phyloP scores from a whole-genome alignment of 148 eudicot species.

The Chenopodium album region DNA sequence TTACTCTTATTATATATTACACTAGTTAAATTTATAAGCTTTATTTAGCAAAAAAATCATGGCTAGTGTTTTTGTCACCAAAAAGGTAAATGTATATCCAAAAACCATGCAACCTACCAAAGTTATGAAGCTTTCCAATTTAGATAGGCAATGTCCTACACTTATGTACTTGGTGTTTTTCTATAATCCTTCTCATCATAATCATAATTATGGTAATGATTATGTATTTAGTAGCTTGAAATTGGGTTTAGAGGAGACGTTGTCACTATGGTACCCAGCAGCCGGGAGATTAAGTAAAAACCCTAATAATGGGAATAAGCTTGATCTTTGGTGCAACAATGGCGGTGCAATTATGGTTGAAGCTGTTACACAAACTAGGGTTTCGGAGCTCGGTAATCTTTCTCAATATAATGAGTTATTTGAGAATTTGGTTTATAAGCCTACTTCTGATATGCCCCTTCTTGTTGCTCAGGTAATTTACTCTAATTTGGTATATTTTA shows the following conservation, averaged over 20 bases:
- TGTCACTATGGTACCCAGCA: constrained; percentile 31
- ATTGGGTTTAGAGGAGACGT: constrained; percentile 27
- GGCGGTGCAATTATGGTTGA: constrained; percentile 37
- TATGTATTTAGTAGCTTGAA: constrained; percentile 25
- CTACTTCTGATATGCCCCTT: constrained; percentile 32
- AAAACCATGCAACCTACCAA: constrained; percentile 32
- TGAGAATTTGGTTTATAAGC: constrained; percentile 39
- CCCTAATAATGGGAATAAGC: constrained; percentile 38
- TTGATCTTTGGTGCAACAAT: constrained; percentile 40
- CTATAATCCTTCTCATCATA: constrained; percentile 22
- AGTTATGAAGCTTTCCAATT: constrained; percentile 33
- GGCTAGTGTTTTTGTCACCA: constrained; percentile 35
- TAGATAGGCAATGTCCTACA: constrained; percentile 43
- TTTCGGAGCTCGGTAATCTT: constrained; percentile 28
- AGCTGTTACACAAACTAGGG: constrained; percentile 24
- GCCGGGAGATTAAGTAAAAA: constrained; percentile 30
- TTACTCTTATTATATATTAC: constrained; percentile 17
- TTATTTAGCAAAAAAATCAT: constrained; percentile 13
- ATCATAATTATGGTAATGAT: constrained; percentile 10
- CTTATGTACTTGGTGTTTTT: constrained; percentile 37
- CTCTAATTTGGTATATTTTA: no score
- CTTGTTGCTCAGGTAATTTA: constrained; percentile 34
- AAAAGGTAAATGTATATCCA: constrained; percentile 36
- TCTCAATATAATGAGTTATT: constrained; percentile 27
- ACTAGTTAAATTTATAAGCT: background rate